Conservation (phyloP, 2,329 filamentous ascomycete species). For the Fusarium stilboides region DNA sequence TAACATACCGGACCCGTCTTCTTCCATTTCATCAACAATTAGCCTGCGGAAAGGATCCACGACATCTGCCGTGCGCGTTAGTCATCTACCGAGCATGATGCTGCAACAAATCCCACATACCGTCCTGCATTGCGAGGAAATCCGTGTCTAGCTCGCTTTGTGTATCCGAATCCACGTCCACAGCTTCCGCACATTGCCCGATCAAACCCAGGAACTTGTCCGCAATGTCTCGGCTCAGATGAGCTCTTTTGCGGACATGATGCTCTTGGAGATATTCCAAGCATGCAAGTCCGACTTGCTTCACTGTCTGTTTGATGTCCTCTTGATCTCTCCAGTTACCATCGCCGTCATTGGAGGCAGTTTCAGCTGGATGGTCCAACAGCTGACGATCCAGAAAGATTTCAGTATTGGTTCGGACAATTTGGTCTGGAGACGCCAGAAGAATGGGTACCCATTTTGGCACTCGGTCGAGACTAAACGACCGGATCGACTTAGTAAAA, state of each 20-base stretch:
- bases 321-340: slow-evolving; percentile 51
- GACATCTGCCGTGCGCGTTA: slow-evolving; percentile 54
- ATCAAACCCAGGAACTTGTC: slow-evolving; percentile 61
- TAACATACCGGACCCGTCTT: slow-evolving; percentile 72
- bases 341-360: slow-evolving; percentile 43
- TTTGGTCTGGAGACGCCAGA: slow-evolving; percentile 62
- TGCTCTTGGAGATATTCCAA: slow-evolving; percentile 64
- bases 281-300: slow-evolving; percentile 62
- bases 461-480: slow-evolving; percentile 47
- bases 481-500: slow-evolving; percentile 40
- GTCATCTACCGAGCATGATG: slow-evolving; percentile 19
- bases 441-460: slow-evolving; percentile 68
- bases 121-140: slow-evolving; percentile 48
- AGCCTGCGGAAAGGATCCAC: slow-evolving; percentile 66
- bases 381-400: slow-evolving; percentile 62
- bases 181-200: slow-evolving; percentile 60
- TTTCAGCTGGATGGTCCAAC: slow-evolving; percentile 54
- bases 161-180: slow-evolving; percentile 53
- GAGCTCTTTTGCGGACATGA: slow-evolving; percentile 59
- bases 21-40: slow-evolving; percentile 71
- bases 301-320: slow-evolving; percentile 45
- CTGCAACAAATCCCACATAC: slow-evolving; percentile 44
- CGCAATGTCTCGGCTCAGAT: slow-evolving; percentile 62
- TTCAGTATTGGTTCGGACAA: slow-evolving; percentile 61
- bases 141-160: slow-evolving; percentile 52